A percentile compares a stretch with the other conserved stretches of the same genome.
phyloP scores from a whole-genome alignment of 2,329 filamentous ascomycete genomes.

The Pyrenophora seminiperda region DNA sequence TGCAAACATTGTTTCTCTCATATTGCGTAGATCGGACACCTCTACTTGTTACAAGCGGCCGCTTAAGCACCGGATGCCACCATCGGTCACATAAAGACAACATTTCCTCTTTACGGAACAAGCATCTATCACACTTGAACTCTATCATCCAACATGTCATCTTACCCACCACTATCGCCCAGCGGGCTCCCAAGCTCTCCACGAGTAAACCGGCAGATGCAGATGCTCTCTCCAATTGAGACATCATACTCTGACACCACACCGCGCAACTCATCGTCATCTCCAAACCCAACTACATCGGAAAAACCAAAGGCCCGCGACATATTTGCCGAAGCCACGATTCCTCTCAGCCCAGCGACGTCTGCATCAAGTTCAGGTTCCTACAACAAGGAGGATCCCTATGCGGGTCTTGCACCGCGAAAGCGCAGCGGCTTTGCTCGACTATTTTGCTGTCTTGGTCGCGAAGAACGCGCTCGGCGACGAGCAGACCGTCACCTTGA shows the following conservation, averaged over 20 bases:
- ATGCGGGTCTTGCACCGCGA: constrained; percentile 35
- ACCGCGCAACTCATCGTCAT: constrained; percentile 18
- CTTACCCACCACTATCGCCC: constrained; percentile 20
- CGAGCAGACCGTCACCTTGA: constrained; percentile 24
- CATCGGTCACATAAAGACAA: constrained; percentile 12
- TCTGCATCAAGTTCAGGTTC: constrained; percentile 23
- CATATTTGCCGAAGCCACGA: constrained; percentile 45
- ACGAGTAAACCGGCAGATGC: constrained; percentile 26
- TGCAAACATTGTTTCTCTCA: constrained; percentile 26
- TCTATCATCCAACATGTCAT: constrained; percentile 17
- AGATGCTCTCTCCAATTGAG: constrained; percentile 27
- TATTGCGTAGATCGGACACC: constrained; percentile 6
- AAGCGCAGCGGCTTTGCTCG: constrained; percentile 38
- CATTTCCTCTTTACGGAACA: constrained; percentile 3
- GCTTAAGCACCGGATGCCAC: constrained; percentile 9
- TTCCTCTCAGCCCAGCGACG: constrained; percentile 39
- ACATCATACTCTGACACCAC: constrained; percentile 23
- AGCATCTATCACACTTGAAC: not conserved
- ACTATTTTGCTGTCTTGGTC: constrained; percentile 43
- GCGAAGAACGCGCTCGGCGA: constrained; percentile 38
- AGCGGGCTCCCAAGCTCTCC: constrained; percentile 34
- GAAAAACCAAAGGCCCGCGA: constrained; percentile 24
- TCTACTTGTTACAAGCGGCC: constrained; percentile 9
- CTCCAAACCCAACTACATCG: constrained; percentile 21
- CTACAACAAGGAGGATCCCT: constrained; percentile 20